Percentiles rank a stretch among this genome's conserved stretches.
phyloP scores from a whole-genome alignment of 1,139 yeast species.

The Sugiyamaella xylanicola region DNA sequence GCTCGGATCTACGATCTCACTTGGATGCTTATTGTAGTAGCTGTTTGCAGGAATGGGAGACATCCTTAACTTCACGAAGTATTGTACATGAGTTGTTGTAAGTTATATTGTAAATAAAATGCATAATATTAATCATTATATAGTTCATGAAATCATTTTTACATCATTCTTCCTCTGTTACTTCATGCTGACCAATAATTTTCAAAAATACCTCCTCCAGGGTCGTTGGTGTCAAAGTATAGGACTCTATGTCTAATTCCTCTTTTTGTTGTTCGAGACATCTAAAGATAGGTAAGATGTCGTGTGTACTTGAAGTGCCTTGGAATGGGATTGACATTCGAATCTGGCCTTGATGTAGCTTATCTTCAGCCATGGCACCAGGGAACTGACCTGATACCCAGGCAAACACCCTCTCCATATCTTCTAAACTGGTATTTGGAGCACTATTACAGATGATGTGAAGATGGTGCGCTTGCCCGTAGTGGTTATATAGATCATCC shows the following conservation, averaged over 20 bases:
- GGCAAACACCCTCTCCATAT: constrained; percentile 32
- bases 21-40: constrained; percentile 20
- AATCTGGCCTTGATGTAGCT: constrained; percentile 42
- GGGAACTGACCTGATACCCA: constrained; percentile 31
- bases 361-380: constrained; percentile 37
- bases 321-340: constrained; percentile 36
- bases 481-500: constrained; percentile 33
- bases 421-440: constrained; percentile 34
- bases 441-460: constrained; percentile 39
- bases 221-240: constrained; percentile 40
- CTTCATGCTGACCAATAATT: constrained; percentile 35
- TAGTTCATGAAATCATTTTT: constrained; percentile 4
- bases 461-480: constrained; percentile 39
- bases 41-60: constrained; percentile 20
- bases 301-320: constrained; percentile 15
- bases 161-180: too few species aligned
- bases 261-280: constrained; percentile 36
- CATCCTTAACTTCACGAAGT: not conserved
- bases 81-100: constrained; percentile 6
- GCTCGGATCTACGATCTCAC: constrained; percentile 7
- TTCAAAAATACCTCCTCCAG: constrained; percentile 43
- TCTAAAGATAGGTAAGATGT: constrained; percentile 35
- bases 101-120: constrained; percentile 4
- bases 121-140: not conserved
- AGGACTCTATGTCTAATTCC: constrained; percentile 37